Conservation (phyloP, 495 filamentous ascomycete species). For the Aspergillus olivimuriae region DNA sequence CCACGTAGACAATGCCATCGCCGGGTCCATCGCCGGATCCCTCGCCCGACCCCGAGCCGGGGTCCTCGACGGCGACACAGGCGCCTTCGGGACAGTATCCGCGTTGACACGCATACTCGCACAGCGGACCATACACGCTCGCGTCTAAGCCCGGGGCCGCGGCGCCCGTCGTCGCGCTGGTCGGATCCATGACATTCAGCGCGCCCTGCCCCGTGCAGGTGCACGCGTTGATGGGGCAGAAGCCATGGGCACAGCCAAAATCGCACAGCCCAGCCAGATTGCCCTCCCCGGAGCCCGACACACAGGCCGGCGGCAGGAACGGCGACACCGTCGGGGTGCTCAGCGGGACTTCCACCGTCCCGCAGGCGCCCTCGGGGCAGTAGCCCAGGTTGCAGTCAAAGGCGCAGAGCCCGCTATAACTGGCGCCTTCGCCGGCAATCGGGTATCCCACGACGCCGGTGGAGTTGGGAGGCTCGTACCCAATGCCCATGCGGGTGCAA, state of each 20-base stretch:
- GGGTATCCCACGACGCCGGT: constrained; percentile 11
- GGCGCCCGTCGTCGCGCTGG: background rate
- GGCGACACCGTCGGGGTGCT: constrained; percentile 5
- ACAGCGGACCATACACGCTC: background rate
- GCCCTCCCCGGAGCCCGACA: constrained; percentile 4
- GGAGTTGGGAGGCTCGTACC: constrained; percentile 1
- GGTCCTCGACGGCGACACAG: background rate
- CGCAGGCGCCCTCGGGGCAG: constrained; percentile 4
- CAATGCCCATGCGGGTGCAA: constrained; percentile 8
- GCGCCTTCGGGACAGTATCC: background rate
- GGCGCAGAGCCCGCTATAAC: constrained; percentile 5
- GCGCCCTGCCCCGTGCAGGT: constrained; percentile 7
- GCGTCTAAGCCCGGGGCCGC: background rate
- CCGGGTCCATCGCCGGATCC: background rate
- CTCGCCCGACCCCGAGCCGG: background rate
- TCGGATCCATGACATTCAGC: background rate
- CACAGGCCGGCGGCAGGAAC: constrained; percentile 7
- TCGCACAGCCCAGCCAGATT: constrained; percentile 10
- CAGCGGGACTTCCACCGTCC: constrained; percentile 4
- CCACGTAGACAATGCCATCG: constrained; percentile 15
- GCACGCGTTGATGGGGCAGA: constrained; percentile 11
- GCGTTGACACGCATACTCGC: background rate
- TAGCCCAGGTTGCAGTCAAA: constrained; percentile 10
- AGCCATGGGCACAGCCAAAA: constrained; percentile 12
- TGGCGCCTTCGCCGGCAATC: constrained; percentile 1